Base-by-base conservation (phyloP, 2,329 filamentous ascomycete species). In the Botrytis hyacinthi region DNA sequence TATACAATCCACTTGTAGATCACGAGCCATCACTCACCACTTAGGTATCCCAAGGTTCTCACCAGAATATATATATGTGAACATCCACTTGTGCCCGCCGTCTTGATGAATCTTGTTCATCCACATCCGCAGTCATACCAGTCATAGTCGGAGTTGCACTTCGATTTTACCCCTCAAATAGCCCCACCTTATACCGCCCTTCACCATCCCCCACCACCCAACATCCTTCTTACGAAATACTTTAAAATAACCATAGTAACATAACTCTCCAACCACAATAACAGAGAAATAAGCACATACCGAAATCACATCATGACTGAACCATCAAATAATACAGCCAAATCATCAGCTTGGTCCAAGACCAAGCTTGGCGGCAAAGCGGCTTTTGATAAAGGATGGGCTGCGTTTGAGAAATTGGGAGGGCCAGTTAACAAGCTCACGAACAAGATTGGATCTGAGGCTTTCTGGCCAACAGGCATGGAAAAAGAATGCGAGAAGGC, bases 401-500 rank as follows among this genome's bases (percentile, higher is more conserved):
- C 72, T 63, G 67, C 67, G 22, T 65, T 73, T 40, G 74, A 75
- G 26, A 75, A 72, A 35, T 37, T 75, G 32, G 92, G 92, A 74
- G 86, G 87, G 2, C 93, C 94, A 4, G 90, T 97, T 80, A 97
- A 97, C 81, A 90, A 87, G 74, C 82, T 97, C 35, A 93, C 91
- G 26, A 94, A 97, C 83, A 94, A 92, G 82, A 85, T 97, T 54
- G 94, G 94, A 73, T 87, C 87, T 44, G 94, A 97, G 81, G 90
- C 92, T 37, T 95, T 95, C 80, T 96, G 93, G 93, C 94, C 94
- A 4, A 92, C 92, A 46, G 92, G 91, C 1, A 85, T 97, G 70
- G 95, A 97, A 81, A 91, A 92, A 78, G 95, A 98, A 85, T 93
- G 92, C 82, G 93, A 97, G 83, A 97, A 97, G 84, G 93, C 94